Base-by-base conservation (phyloP, 2,329 filamentous ascomycete genomes). In the Pseudopithomyces chartarum region DNA sequence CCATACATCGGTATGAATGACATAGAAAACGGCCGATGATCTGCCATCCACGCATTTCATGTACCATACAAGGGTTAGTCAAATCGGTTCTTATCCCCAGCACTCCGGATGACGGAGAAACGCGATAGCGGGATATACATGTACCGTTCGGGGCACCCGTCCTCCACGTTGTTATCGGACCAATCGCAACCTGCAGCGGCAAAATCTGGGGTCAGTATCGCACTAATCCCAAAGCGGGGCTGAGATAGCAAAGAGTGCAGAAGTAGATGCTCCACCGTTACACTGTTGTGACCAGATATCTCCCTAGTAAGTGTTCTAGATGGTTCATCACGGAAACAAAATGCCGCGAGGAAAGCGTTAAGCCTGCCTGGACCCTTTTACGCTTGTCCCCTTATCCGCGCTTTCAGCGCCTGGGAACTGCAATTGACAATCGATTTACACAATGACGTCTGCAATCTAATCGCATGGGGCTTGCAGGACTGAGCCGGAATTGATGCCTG, bases 161-260 rank as follows among this genome's bases (percentile, higher is more conserved):
- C 39, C 47, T 40, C 47, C 47, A 34, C 47, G 19, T 29, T 34
- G 34, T 50, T 50, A 50, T 50, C 47, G 47, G 34, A 19, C 47
- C 47, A 50, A 50, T 50, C 22, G 34, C 6, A 22, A 19, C 10
- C 11, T 29, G 12, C 11, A 12, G 17, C 32, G n/a, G 20, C 33
- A 29, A 50, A 19, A 50, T 32, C 34, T 32, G 47, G 34, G 47
- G 47, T 40, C 39, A 23, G 17, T n/a, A 22, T 22, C 22, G 34
- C 20, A 23, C 33, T 36, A 50, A 29, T 7, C 46, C 34, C 15
- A 29, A 32, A 39, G 26, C 19, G 13, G 47, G n/a, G 2, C 20
- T 23, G 19, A 23, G 17, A 32, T 19, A 13, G 47, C 47, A 50
- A 40, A 29, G 22, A 6, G 32, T 50, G 47, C 47, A 50, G 47